Evolutionary conservation across 352 stramenopile species (phyloP), one percentile per base, ranked within the genome.

Genomic region (Blastocystis sp.): DNA sequence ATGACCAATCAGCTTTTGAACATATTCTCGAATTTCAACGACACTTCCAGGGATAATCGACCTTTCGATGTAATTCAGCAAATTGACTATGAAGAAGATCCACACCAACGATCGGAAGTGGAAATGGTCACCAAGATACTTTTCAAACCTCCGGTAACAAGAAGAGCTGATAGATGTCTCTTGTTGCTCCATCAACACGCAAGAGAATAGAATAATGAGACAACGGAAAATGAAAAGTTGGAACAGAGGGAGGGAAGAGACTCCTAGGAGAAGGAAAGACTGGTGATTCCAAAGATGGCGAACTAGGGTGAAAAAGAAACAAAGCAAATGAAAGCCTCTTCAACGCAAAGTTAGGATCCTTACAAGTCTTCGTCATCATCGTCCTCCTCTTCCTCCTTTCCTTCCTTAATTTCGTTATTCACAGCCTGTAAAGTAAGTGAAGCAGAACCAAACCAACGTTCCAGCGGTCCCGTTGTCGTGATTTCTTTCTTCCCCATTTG

Each of bases 51-150:
- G 44, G 24, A 84, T 84, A 4, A 84, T 71, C 4, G 27, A 84
- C 65, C 71, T 64, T 65, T 84, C 71, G 8, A 71, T 49, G 49
- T 84, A 84, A 32, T 84, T 84, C n/a, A 84, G 14, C 24, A 84
- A 34, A 84, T 84, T 84, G 36, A 84, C 32, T 67, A 71, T 34
- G 32, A 84, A 64, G 34, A 84, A 84, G 29, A 84, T 32, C 56
- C 71, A 64, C 7, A 84, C n/a, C 14, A 84, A 18, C 6, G 21
- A 34, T 11, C 42, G 36, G 32, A 38, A 75, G 14, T 40, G 36
- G 36, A 75, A 56, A 24, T 16, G 21, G 18, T 46, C 48, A 49
- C 63, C 63, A 48, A 75, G 63, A 46, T 75, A 75, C 27, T 53
- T 29, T n/a, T 32, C 9, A n/a, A 75, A 75, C 42, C 46, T 14